Evolutionary conservation across 2,329 filamentous ascomycete species (phyloP).

Genomic region (Verticillium dahliae): DNA sequence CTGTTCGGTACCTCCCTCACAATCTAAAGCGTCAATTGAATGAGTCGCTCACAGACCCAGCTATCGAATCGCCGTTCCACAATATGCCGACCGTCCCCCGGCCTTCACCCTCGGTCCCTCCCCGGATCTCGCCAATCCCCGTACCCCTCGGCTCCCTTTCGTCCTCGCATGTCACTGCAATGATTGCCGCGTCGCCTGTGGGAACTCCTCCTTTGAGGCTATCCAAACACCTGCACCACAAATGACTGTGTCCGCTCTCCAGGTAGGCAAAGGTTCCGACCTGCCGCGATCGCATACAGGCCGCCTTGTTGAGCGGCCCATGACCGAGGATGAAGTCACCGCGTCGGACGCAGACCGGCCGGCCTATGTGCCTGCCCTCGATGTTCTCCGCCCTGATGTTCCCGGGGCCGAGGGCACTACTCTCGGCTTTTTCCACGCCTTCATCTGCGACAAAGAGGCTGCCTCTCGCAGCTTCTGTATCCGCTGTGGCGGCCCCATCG

Average conservation of each 20-base stretch:
- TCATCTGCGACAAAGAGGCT: slow-evolving; percentile 5
- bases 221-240: slow-evolving; percentile 9
- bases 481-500: slow-evolving; percentile 13
- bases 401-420: slow-evolving; percentile 9
- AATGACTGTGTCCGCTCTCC: slow-evolving; percentile 15
- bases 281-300: neutral
- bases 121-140: slow-evolving; percentile 3
- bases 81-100: slow-evolving; percentile 6
- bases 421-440: slow-evolving; percentile 18
- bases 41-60: neutral
- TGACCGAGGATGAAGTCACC: neutral
- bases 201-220: neutral
- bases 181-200: slow-evolving; percentile 15
- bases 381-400: slow-evolving; percentile 11
- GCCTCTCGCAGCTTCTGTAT: slow-evolving; percentile 18
- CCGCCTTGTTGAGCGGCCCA: slow-evolving; percentile 1
- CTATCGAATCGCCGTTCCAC: slow-evolving; percentile 13
- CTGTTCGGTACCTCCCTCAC: slow-evolving; percentile 8
- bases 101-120: slow-evolving; percentile 7
- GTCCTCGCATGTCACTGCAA: slow-evolving; percentile 17
- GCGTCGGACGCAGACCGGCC: slow-evolving; percentile 1
- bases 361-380: slow-evolving; percentile 3
- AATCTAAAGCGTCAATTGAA: neutral
- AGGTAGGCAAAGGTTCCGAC: neutral
- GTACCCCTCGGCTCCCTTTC: slow-evolving; percentile 10